Evolutionary conservation across 345 rosid genomes (phyloP).

Genomic region (Bruguiera sexangula): DNA sequence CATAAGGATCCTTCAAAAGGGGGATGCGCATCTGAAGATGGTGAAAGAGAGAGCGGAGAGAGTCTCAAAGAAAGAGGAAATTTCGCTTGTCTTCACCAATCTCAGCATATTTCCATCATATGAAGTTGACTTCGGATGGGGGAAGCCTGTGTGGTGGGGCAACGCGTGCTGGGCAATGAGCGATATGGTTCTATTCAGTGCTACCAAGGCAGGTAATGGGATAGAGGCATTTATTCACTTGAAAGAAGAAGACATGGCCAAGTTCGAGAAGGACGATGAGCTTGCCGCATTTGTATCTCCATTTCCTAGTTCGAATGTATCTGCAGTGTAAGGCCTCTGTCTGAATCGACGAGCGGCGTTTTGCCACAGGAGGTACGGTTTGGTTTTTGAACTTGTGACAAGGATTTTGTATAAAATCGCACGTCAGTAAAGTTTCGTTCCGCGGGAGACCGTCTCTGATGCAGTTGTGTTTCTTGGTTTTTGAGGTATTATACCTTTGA

Average conservation of each 20-base stretch:
- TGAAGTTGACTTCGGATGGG: conserved; percentile 17
- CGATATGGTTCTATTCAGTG: neutral
- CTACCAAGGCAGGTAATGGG: conserved; percentile 5
- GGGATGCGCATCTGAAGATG: neutral
- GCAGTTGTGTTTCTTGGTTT: too few relatives aligned
- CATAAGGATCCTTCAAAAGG: neutral
- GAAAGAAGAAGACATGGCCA: conserved; percentile 16
- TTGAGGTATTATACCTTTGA: too few relatives aligned
- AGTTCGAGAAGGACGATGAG: neutral
- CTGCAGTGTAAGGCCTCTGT: too few relatives aligned
- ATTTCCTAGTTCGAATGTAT: too few relatives aligned
- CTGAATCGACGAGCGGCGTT: too few relatives aligned
- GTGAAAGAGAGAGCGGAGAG: neutral
- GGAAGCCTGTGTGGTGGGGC: conserved; percentile 10
- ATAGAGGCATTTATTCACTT: conserved; percentile 13
- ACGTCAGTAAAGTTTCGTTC: too few relatives aligned
- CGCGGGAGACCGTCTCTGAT: too few relatives aligned
- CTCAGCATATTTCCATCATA: conserved; percentile 1
- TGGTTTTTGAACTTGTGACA: too few relatives aligned
- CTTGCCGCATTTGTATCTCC: conserved; percentile 6
- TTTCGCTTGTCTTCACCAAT: neutral
- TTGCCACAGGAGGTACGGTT: too few relatives aligned
- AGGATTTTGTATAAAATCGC: too few relatives aligned
- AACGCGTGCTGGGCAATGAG: neutral
- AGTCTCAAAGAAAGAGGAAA: neutral